Evolutionary conservation across 176 grass and related monocot species (phyloP).

Genomic region (Ampelocalamus luodianensis): DNA sequence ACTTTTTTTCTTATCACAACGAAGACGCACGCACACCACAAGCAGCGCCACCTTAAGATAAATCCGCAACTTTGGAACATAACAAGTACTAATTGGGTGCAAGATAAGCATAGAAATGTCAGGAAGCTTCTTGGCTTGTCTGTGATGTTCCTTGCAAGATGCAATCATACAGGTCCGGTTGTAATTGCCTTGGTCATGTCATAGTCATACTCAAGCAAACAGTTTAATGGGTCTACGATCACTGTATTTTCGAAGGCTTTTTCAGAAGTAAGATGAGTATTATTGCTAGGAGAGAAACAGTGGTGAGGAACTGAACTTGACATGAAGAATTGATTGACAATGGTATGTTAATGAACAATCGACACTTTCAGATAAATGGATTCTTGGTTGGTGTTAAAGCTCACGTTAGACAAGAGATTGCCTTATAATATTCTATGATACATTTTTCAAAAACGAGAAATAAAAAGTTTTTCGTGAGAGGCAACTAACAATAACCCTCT

Average conservation of each 20-base stretch:
- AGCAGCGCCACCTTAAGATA: too few relatives aligned
- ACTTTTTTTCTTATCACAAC: too few relatives aligned
- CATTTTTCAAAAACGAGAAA: too few relatives aligned
- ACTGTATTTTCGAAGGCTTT: background rate
- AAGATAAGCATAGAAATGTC: constrained; percentile 14
- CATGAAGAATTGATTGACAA: background rate
- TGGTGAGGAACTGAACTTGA: background rate
- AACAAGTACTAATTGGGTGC: background rate
- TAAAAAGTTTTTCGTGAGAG: background rate
- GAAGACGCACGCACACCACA: too few relatives aligned
- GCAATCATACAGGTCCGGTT: background rate
- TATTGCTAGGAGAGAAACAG: background rate
- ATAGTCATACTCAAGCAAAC: background rate
- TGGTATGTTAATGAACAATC: too few relatives aligned
- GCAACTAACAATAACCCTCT: background rate
- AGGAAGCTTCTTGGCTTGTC: background rate
- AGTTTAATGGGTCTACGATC: background rate
- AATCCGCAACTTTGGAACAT: background rate
- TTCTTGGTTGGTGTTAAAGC: background rate
- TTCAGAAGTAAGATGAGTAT: background rate
- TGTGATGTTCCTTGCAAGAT: background rate
- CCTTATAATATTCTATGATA: background rate
- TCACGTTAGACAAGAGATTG: background rate
- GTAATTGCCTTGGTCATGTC: background rate
- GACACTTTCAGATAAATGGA: background rate